phyloP scores from a whole-genome alignment of 169 alveolate genomes.

The Theileria sp. region DNA sequence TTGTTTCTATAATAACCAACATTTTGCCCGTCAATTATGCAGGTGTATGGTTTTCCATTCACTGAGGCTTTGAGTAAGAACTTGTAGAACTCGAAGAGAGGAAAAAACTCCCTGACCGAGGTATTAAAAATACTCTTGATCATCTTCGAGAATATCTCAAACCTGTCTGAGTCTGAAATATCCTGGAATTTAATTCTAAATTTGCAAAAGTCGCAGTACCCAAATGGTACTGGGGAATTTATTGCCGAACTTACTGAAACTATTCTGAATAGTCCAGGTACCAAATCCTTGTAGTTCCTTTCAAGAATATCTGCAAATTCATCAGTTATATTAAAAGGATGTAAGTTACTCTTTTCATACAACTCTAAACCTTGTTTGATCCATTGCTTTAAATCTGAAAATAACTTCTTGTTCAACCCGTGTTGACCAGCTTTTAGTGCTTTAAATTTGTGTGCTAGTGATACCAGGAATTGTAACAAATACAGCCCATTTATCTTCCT shows the following conservation, averaged over 20 bases:
- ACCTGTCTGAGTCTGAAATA: conserved; percentile 29
- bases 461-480: neutral
- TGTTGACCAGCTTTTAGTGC: neutral
- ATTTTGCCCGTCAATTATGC: conserved; percentile 60
- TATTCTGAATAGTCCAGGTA: conserved; percentile 14
- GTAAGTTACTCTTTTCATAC: conserved; percentile 7
- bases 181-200: conserved; percentile 7
- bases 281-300: neutral
- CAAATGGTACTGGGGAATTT: conserved; percentile 15
- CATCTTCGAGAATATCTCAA: conserved; percentile 38
- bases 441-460: neutral
- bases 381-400: neutral
- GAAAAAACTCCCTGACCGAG: conserved; percentile 31
- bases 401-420: neutral
- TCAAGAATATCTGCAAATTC: conserved; percentile 4
- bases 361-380: neutral
- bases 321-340: conserved; percentile 1
- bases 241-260: neutral
- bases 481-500: neutral
- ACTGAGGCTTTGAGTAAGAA: conserved; percentile 21
- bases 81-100: conserved; percentile 44
- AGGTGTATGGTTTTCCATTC: conserved; percentile 41
- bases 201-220: conserved; percentile 27
- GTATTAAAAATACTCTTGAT: conserved; percentile 37
- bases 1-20: conserved; percentile 46